These are phyloP conservation scores for Arthrobotrys entomopaga DNA, from an alignment of 2,329 filamentous ascomycete species.

Conservation along the genomic window DNA sequence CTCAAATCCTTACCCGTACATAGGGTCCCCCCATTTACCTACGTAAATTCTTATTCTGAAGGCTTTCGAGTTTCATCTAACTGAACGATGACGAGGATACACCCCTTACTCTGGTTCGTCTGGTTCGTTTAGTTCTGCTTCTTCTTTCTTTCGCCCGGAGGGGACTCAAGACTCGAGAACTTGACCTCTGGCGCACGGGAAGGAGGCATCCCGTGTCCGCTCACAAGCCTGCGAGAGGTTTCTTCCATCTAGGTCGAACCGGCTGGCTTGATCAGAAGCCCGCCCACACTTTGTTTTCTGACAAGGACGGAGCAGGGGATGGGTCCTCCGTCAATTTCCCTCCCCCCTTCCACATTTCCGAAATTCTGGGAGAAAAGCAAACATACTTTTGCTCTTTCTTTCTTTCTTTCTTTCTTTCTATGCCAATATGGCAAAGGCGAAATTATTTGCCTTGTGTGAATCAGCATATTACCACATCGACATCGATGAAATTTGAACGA, in stretches of 20 bases:
- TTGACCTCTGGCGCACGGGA: slow-evolving; percentile 44
- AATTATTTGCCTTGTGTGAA: slow-evolving; percentile 45
- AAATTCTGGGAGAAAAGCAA: slow-evolving; percentile 44
- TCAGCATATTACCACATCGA: slow-evolving; percentile 35
- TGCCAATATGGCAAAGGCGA: slow-evolving; percentile 41
- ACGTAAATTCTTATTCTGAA: slow-evolving; percentile 35
- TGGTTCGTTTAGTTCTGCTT: slow-evolving; percentile 2
- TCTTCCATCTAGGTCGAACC: slow-evolving; percentile 24
- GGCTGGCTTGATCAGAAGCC: slow-evolving; percentile 54
- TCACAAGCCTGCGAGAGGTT: slow-evolving; percentile 38
- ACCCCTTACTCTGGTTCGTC: slow-evolving; percentile 28
- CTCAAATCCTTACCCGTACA: slow-evolving; percentile 31
- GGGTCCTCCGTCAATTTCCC: slow-evolving; percentile 52
- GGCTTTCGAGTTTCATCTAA: slow-evolving; percentile 54
- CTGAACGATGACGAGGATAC: slow-evolving; percentile 41
- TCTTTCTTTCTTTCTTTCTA: background rate
- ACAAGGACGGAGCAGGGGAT: slow-evolving; percentile 50
- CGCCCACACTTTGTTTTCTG: slow-evolving; percentile 41
- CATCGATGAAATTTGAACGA: slow-evolving; percentile 24
- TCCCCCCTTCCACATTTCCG: slow-evolving; percentile 55
- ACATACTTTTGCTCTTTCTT: slow-evolving; percentile 7
- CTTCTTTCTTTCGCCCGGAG: slow-evolving; percentile 38
- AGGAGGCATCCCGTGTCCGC: slow-evolving; percentile 51
- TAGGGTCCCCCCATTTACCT: slow-evolving; percentile 1
- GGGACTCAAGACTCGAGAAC: slow-evolving; percentile 1